Base-by-base conservation (phyloP, 2,329 filamentous ascomycete species). In the Aspergillus uvarum region DNA sequence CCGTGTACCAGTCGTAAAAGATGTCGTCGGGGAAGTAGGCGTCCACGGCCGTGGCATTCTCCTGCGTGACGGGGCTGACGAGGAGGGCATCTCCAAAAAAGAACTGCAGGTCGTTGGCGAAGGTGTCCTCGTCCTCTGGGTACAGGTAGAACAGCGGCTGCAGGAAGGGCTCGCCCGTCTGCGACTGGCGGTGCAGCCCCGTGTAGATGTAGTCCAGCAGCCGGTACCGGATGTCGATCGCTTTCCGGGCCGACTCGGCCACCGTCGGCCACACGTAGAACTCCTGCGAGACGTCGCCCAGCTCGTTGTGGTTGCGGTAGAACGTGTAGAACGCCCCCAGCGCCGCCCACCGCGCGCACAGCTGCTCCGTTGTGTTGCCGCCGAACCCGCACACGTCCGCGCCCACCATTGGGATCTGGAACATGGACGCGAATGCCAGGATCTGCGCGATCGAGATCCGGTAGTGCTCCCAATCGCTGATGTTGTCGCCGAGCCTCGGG, bases 131-230 rank as follows among this genome's bases (percentile, higher is more conserved):
- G 63, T 87, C 85, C 14, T 76, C 65, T 0, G 85, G 89, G 71
- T 92, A 93, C 29, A 85, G 71, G 78, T 87, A 94, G 76, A 89
- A 91, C 58, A 92, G 74, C 0, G 90, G 90, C 66, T 86, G 86
- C 57, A 92, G 77, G 63, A 87, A 79, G 0, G 90, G 89, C 1
- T 81, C 82, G 35, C 90, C 90, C 48, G 83, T 82, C 19, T 79
- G 68, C 31, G 81, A 83, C 71, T 90, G 84, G 59, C 78, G 76
- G 70, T 87, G 80, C 66, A 92, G 80, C 0, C 87, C 85, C 1
- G 90, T 92, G 79, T 94, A 93, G 61, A 91, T 81, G 76, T 93
- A 93, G 68, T 92, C 90, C 12, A 93, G 80, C n/a, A 93, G 80
- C 32, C 84, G 82, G 77, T 93, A 93, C n/a, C 90, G 84, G 51